A percentile compares a stretch with the other conserved stretches of the same genome.
These are phyloP conservation scores for Apiospora phragmitis DNA, from an alignment of 2,329 filamentous ascomycete species.

Conservation along the genomic window DNA sequence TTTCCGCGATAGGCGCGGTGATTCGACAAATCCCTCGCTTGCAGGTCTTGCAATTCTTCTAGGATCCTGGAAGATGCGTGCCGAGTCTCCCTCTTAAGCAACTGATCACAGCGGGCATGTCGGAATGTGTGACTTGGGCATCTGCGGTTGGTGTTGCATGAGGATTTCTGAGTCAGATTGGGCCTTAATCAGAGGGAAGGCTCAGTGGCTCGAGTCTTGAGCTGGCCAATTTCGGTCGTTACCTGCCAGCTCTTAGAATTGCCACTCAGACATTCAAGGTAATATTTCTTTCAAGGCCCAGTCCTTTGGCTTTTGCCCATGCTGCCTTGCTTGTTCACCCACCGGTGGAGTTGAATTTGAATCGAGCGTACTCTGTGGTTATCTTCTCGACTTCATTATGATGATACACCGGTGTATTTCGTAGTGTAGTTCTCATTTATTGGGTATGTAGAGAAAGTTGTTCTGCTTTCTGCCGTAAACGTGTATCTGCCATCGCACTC, in stretches of 20 bases:
- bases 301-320: neutral
- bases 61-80: neutral
- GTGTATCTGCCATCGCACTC: neutral
- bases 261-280: neutral
- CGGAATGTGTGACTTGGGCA: neutral
- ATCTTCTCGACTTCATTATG: neutral
- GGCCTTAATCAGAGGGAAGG: neutral
- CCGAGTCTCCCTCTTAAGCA: neutral
- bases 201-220: neutral
- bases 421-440: too few species aligned
- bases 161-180: neutral
- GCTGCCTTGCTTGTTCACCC: neutral
- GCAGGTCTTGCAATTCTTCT: neutral
- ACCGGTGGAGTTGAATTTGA: neutral
- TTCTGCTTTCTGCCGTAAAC: too few species aligned
- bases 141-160: neutral
- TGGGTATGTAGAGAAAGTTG: too few species aligned
- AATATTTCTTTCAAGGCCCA: neutral
- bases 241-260: neutral
- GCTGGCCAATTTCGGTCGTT: neutral
- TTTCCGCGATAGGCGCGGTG: neutral
- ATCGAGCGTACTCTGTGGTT: neutral
- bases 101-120: neutral
- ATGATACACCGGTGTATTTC: too few species aligned
- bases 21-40: neutral